These are phyloP conservation scores for Bullera alba DNA, from an alignment of 768 basidiomycete genomes.

Conservation along the genomic window DNA sequence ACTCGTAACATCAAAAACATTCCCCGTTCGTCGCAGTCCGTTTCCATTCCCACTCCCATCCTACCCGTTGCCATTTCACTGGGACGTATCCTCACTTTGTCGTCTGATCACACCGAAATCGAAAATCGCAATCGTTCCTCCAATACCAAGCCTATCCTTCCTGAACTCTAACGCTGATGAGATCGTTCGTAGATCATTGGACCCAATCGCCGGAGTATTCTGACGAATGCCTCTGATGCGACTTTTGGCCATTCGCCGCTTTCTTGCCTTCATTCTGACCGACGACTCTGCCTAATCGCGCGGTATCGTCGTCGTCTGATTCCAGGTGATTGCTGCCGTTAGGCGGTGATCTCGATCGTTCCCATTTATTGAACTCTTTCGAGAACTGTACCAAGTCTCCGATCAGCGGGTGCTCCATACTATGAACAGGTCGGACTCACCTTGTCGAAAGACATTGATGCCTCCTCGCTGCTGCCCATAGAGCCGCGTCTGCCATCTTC, in stretches of 20 bases:
- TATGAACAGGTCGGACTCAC: conserved; percentile 13
- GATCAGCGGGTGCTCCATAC: conserved; percentile 2
- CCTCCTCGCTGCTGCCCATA: conserved; percentile 29
- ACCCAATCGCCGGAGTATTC: conserved; percentile 39
- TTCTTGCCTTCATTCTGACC: neutral
- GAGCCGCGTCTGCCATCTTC: conserved; percentile 12
- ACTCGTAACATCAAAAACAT: no score
- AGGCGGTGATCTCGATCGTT: conserved; percentile 25
- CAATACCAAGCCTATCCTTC: no score
- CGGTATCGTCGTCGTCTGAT: conserved; percentile 13
- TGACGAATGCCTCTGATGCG: conserved; percentile 28
- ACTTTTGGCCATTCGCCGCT: conserved; percentile 1
- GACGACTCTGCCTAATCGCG: neutral
- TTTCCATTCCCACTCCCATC: no score
- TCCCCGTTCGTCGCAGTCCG: no score
- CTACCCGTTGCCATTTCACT: no score
- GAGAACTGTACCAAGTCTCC: conserved; percentile 21
- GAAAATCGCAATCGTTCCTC: no score
- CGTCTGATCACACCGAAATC: no score
- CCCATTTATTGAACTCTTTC: conserved; percentile 42
- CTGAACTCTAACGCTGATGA: no score
- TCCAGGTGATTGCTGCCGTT: conserved; percentile 2
- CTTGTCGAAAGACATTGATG: conserved; percentile 40
- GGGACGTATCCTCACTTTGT: no score
- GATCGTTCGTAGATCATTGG: no score